Evolutionary conservation across 345 rosid species (phyloP).

Genomic region (Pugionium cornutum): DNA sequence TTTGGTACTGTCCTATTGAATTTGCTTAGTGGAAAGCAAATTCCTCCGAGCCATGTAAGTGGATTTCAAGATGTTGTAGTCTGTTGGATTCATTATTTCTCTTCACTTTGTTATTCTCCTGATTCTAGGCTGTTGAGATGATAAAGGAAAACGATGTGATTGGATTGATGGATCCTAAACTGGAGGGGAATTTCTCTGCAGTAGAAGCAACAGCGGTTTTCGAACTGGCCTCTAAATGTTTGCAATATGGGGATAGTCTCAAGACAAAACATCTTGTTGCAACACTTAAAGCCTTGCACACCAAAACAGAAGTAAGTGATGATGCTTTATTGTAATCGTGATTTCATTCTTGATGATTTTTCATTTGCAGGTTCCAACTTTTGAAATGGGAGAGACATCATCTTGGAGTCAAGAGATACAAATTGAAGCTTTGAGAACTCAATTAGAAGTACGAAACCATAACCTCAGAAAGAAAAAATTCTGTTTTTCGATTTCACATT

Average conservation of each 20-base stretch:
- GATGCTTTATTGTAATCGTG: background rate
- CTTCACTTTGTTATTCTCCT: constrained; percentile 1
- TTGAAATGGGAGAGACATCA: constrained; percentile 47
- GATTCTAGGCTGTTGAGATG: constrained; percentile 83
- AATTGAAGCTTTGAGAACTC: no score
- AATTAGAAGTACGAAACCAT: no score
- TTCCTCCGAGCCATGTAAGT: constrained; percentile 78
- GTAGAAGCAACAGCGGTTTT: constrained; percentile 82
- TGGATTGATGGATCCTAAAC: constrained; percentile 78
- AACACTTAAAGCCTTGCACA: constrained; percentile 68
- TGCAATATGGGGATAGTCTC: constrained; percentile 75
- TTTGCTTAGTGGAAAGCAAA: constrained; percentile 74
- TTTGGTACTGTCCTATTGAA: constrained; percentile 78
- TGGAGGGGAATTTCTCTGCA: constrained; percentile 76
- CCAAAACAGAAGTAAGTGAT: constrained; percentile 52
- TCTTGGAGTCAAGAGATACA: no score
- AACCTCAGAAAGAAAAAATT: no score
- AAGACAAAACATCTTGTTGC: constrained; percentile 65
- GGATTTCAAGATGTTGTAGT: no score
- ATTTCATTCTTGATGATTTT: background rate
- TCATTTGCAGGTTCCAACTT: constrained; percentile 62
- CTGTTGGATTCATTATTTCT: background rate
- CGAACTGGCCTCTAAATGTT: constrained; percentile 77
- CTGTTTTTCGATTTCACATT: no score
- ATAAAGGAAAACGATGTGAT: constrained; percentile 65